Base-by-base conservation (phyloP, 1,284 basidiomycete species). In the Sanghuangporus baumii region DNA sequence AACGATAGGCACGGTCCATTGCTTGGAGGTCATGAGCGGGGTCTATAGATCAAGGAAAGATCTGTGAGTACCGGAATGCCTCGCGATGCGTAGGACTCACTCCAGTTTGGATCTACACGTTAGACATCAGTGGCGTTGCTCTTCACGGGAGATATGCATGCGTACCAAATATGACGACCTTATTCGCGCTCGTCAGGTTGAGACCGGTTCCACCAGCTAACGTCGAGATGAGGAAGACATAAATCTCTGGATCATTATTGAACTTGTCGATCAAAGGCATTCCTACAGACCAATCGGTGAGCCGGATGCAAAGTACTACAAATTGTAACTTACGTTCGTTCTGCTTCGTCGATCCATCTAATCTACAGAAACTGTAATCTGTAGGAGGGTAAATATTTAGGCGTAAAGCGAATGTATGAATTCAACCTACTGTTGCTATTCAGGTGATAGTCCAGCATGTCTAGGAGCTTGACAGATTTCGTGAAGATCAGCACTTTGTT, bases 401-500 rank as follows among this genome's bases (percentile, higher is more conserved):
- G 11, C 59, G 20, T 8, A 50, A 31, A 48, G 20, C 23, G 61
- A 16, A 3, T 14, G 26, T 31, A 9, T 16, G 50, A 43, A 41
- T 9, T 23, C 37, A 48, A 52, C 75, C 57, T 59, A 88, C 88
- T 75, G 68, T 78, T 75, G 6, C 75, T 75, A 20, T 78, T 78
- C 16, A 95, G 77, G 70, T 91, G 86, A 67, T 82, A 87, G 58
- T 89, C 84, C 40, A 96, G 74, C 81, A 93, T 91, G 9, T 89
- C 85, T 20, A 96, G 76, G 16, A 96, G 75, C 70, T 91, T 93
- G 63, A 92, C 85, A 1, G 89, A 89, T 71, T 92, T 92, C 2
- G 92, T 93, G 74, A 96, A 96, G 59, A 94, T 86, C 26, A 94
- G 77, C 26, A 93, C 87, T 70, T 93, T 93, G 73, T 90, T 94